A percentile compares a stretch with the other conserved stretches of the same genome.
phyloP scores from a whole-genome alignment of 768 basidiomycete genomes.

The Obba rivulosa region DNA sequence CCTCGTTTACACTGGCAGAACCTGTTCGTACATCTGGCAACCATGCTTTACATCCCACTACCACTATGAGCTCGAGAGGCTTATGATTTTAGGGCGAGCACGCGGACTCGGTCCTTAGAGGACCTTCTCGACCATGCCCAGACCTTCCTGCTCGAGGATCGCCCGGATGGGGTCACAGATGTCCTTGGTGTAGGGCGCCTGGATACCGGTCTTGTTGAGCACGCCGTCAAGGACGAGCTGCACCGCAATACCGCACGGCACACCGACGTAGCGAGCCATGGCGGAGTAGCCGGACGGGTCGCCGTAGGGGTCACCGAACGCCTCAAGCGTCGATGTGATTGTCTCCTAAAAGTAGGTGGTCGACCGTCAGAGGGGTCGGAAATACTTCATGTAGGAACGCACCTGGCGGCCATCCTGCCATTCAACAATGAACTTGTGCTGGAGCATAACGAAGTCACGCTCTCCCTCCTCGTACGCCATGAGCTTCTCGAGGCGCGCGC shows the following conservation, averaged over 20 bases:
- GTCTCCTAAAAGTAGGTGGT: conserved; percentile 49
- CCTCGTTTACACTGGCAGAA: too few species aligned
- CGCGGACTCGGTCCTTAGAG: conserved; percentile 43
- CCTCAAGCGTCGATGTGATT: conserved; percentile 86
- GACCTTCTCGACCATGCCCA: conserved; percentile 67
- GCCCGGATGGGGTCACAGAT: conserved; percentile 72
- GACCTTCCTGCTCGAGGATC: conserved; percentile 65
- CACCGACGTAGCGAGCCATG: conserved; percentile 88
- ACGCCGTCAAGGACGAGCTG: conserved; percentile 89
- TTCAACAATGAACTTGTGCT: conserved; percentile 95
- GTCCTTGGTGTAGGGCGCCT: conserved; percentile 82
- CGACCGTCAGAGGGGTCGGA: not conserved
- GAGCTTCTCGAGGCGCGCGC: conserved; percentile 80
- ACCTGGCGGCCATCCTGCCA: conserved; percentile 78
- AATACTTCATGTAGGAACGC: conserved; percentile 13
- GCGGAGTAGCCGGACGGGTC: conserved; percentile 74
- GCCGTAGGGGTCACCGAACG: conserved; percentile 85
- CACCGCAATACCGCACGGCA: conserved; percentile 91
- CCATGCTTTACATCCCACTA: too few species aligned
- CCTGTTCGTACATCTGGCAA: too few species aligned
- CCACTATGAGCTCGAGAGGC: too few species aligned
- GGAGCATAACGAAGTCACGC: conserved; percentile 94
- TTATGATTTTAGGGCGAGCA: too few species aligned
- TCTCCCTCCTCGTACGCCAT: conserved; percentile 91
- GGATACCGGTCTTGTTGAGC: conserved; percentile 71